Base-by-base conservation (phyloP, 228 moss, liverwort and hornwort genomes). In the Sphagnum magellanicum region DNA sequence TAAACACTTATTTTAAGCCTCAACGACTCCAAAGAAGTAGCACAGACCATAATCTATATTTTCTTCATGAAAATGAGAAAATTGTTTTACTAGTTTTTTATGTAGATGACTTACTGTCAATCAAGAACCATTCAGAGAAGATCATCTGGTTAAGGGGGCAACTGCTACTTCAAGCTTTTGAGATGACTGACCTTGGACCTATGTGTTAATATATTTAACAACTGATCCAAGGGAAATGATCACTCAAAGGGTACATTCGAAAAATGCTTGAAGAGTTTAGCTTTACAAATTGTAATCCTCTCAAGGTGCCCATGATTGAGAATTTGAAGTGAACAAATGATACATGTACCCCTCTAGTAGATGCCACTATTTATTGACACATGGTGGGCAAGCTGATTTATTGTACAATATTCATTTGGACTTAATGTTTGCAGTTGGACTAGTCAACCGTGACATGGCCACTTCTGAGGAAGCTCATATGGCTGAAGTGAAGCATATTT, bases 121-220 rank as follows among this genome's bases (percentile, higher is more conserved):
- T 51, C 8, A 50, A 16, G 16, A 67, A 50, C 13, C 50, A 16
- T 16, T 16, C 50, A 7, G 67, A 10, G 11, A 52, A 50, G 12
- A 67, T 67, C 16, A 16, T 50, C 49, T 50, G 52, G 49, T 16
- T 67, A 6, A 67, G 52, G 52, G 60, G 16, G n/a, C 52, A 48
- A 11, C 55, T 70, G 55, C 32, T 48, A 6, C 14, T 16, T 16
- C 17, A 17, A 17, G 69, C 55, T 7, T 70, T 16, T 13, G 52
- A 52, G 17, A 70, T 70, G 69, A 70, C 58, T 15, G 69, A 70
- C 49, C 69, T 70, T 70, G 69, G 69, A 55, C n/a, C 9, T 9
- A 63, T 7, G 8, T 7, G 63, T 7, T 6, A 7, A 6, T 53
- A 6, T 53, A 6, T 53, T 6, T 53, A 12, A 6, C 53, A 7